phyloP scores from a whole-genome alignment of 768 basidiomycete genomes.

The Nidularia pulvinata region DNA sequence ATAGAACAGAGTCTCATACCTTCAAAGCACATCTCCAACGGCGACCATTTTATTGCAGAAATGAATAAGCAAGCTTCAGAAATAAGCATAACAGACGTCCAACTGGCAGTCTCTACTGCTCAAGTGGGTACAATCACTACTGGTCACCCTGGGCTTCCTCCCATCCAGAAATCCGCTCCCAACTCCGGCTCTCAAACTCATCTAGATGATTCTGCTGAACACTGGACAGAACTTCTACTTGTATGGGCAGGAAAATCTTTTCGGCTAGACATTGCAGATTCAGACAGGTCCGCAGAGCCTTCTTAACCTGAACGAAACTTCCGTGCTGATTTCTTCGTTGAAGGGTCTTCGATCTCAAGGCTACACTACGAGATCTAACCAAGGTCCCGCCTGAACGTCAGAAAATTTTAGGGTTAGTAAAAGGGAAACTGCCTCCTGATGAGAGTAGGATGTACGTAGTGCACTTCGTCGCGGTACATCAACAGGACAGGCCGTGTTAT shows the following conservation, averaged over 20 bases:
- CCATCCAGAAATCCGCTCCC: neutral
- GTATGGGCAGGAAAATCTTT: slow-evolving; percentile 73
- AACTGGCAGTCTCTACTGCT: too few relatives aligned
- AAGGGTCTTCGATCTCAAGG: slow-evolving; percentile 84
- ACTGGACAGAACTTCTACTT: slow-evolving; percentile 68
- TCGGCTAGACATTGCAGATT: slow-evolving; percentile 68
- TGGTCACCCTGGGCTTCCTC: too few relatives aligned
- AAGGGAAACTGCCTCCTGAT: slow-evolving; percentile 81
- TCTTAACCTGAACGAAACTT: too few relatives aligned
- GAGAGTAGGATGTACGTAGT: slow-evolving; percentile 60
- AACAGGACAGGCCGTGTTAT: neutral
- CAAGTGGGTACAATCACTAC: too few relatives aligned
- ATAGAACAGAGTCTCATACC: too few relatives aligned
- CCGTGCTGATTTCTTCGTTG: neutral
- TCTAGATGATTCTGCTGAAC: slow-evolving; percentile 24
- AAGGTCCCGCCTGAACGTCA: slow-evolving; percentile 83
- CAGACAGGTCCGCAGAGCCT: slow-evolving; percentile 56
- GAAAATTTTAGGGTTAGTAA: slow-evolving; percentile 85
- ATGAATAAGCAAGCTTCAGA: neutral
- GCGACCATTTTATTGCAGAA: too few relatives aligned
- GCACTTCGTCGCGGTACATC: neutral
- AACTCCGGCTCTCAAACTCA: neutral
- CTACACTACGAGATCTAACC: slow-evolving; percentile 63
- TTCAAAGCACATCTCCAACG: too few relatives aligned
- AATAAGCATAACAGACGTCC: neutral